Evolutionary conservation across 2,329 filamentous ascomycete genomes (phyloP).

Genomic region (Exophiala calicioides): DNA sequence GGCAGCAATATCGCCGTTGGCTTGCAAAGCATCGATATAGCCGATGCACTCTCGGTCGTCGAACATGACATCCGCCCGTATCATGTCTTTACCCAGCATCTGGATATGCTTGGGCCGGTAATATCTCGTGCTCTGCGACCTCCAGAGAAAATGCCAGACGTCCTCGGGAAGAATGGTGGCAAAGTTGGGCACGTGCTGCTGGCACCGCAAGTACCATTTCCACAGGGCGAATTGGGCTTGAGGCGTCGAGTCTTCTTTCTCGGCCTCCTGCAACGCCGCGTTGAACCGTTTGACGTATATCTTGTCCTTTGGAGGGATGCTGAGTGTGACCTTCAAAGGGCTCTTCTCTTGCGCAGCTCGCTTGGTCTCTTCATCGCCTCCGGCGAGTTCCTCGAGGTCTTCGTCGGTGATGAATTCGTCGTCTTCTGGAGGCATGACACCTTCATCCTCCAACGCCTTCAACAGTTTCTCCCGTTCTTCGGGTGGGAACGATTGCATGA

Average conservation of each 20-base stretch:
- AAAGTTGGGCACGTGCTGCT: conserved; percentile 46
- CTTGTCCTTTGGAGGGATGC: conserved; percentile 39
- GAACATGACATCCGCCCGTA: conserved; percentile 58
- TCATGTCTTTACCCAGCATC: conserved; percentile 66
- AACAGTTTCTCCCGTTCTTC: conserved; percentile 44
- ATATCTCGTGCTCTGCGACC: conserved; percentile 51
- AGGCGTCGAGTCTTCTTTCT: conserved; percentile 34
- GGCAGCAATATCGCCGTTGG: conserved; percentile 60
- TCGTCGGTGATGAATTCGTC: conserved; percentile 43
- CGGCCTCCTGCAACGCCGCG: conserved; percentile 38
- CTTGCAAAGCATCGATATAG: conserved; percentile 68
- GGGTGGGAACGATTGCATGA: conserved; percentile 45
- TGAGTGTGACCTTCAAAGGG: conserved; percentile 36
- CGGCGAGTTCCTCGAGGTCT: conserved; percentile 41
- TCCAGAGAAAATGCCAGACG: conserved; percentile 69
- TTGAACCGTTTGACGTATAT: conserved; percentile 46
- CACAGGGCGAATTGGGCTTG: conserved; percentile 43
- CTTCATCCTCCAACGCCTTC: conserved; percentile 45
- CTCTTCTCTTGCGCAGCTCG: conserved; percentile 9
- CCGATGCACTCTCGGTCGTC: conserved; percentile 62
- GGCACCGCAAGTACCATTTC: conserved; percentile 54
- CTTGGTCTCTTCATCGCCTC: conserved; percentile 23
- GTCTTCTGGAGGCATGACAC: conserved; percentile 34
- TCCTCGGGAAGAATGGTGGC: conserved; percentile 60
- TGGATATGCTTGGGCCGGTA: conserved; percentile 63